Evolutionary conservation across 768 basidiomycete genomes (phyloP), one percentile per base, ranked within the genome.

Genomic region (Hygrophorus pudorinus): DNA sequence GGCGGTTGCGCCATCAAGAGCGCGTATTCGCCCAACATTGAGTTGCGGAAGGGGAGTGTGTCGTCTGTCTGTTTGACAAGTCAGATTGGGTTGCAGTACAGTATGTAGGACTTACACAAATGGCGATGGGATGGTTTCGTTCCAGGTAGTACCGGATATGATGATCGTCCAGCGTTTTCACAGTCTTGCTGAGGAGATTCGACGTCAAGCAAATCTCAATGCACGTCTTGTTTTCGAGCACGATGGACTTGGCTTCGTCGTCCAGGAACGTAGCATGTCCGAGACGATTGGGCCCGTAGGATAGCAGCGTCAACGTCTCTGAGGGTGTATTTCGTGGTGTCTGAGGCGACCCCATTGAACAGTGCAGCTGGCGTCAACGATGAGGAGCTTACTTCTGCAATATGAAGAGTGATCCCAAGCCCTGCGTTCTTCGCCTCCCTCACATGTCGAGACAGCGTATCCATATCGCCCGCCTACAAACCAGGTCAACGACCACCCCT

Each of bases 201-300:
- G 87, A 89, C 13, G 72, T 80, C 21, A 91, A 68, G 56, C 88
- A 91, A 34, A 91, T 80, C 60, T 91, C 88, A 32, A 90, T 73
- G 55, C 77, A 77, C 34, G 73, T 73, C 30, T 75, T 70, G 18
- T 66, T 59, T 28, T 64, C 48, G 42, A 74, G 61, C 6, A 87
- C 82, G 32, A 79, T 56, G 1, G 64, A 59, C 48, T 75, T 72
- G 0, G 77, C 75, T 37, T 76, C 74, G 2, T 75, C 72, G 46
- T 78, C 65, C 17, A 92, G 69, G 61, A 84, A 89, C 0, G 88
- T 90, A 2, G 85, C 88, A 48, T 91, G 88, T 0, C 88, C 84
- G 0, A 91, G 65, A 34, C 88, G 67, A 41, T 80, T 68, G 0
- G 87, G 87, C 16, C 61, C 58, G 58, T 71, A 79, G 1, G 75